Evolutionary conservation across 495 filamentous ascomycete species (phyloP).

Genomic region (Penicillium lagena): DNA sequence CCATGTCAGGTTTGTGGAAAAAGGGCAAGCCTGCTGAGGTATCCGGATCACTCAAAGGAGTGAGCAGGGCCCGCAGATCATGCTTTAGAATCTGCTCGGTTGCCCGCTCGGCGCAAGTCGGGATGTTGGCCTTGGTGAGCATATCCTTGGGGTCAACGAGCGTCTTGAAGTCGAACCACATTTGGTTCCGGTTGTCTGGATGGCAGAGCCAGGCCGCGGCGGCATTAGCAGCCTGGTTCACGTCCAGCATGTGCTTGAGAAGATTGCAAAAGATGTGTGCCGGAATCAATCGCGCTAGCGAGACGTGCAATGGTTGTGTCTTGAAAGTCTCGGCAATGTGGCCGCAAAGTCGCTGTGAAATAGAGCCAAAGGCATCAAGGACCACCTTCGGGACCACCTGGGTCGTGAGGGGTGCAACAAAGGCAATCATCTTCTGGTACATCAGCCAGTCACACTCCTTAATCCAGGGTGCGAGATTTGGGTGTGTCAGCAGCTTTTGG

Average conservation of each 20-base stretch:
- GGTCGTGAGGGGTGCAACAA: slow-evolving; percentile 75
- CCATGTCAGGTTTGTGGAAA: slow-evolving; percentile 36
- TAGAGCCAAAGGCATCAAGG: slow-evolving; percentile 73
- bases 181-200: slow-evolving; percentile 52
- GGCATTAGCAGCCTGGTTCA: slow-evolving; percentile 75
- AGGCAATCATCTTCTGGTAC: slow-evolving; percentile 93
- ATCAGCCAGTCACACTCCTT: slow-evolving; percentile 90
- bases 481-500: slow-evolving; percentile 85
- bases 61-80: slow-evolving; percentile 68
- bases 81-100: slow-evolving; percentile 62
- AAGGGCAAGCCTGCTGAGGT: slow-evolving; percentile 23
- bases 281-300: slow-evolving; percentile 77
- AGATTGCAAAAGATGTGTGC: slow-evolving; percentile 84
- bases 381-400: slow-evolving; percentile 84
- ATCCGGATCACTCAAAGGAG: slow-evolving; percentile 30
- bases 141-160: slow-evolving; percentile 64
- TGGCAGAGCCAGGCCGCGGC: slow-evolving; percentile 44
- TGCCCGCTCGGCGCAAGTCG: slow-evolving; percentile 33
- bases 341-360: slow-evolving; percentile 68
- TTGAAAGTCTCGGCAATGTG: slow-evolving; percentile 78
- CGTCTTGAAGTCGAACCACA: slow-evolving; percentile 87
- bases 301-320: slow-evolving; percentile 71
- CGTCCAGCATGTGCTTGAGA: slow-evolving; percentile 75
- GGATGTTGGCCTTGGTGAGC: slow-evolving; percentile 37
- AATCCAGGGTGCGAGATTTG: slow-evolving; percentile 83